phyloP scores from a whole-genome alignment of 106 monocot genomes.

The Iris macrosiphon region DNA sequence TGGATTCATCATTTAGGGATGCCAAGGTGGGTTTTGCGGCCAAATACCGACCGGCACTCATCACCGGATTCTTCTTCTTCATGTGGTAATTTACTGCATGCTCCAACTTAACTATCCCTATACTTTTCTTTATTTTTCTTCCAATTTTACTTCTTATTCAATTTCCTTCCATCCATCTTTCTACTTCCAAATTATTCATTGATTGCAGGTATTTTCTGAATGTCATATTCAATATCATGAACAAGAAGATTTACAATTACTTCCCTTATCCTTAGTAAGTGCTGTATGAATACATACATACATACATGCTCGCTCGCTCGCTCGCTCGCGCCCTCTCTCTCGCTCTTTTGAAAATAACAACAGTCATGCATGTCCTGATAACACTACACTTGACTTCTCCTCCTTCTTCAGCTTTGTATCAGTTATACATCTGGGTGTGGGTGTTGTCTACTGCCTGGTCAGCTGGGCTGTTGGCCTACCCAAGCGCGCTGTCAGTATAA shows the following conservation, averaged over 20 bases:
- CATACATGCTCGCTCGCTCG: no score
- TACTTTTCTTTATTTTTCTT: no score
- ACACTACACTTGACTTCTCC: no score
- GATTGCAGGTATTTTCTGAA: conserved; percentile 94
- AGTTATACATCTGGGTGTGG: conserved; percentile 73
- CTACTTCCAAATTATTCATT: no score
- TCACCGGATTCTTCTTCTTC: conserved; percentile 99
- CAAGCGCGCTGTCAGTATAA: conserved; percentile 95
- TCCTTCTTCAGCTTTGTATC: conserved; percentile 96
- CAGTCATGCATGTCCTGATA: no score
- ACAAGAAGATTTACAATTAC: conserved; percentile 99
- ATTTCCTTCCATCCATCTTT: no score
- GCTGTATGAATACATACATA: no score
- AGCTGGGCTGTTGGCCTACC: conserved; percentile 93
- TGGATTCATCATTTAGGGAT: conserved; percentile 55
- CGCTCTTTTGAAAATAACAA: no score
- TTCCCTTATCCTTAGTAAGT: conserved; percentile 99
- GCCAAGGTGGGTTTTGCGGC: conserved; percentile 52
- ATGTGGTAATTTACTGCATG: no score
- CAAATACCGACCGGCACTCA: conserved; percentile 72
- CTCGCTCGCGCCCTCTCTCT: no score
- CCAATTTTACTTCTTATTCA: no score
- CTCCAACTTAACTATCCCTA: background rate
- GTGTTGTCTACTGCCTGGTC: conserved; percentile 77
- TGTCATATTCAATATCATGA: conserved; percentile 99